These are phyloP conservation scores for Phytophthora sp. DNA, from an alignment of 352 stramenopile species.

Conservation along the genomic window DNA sequence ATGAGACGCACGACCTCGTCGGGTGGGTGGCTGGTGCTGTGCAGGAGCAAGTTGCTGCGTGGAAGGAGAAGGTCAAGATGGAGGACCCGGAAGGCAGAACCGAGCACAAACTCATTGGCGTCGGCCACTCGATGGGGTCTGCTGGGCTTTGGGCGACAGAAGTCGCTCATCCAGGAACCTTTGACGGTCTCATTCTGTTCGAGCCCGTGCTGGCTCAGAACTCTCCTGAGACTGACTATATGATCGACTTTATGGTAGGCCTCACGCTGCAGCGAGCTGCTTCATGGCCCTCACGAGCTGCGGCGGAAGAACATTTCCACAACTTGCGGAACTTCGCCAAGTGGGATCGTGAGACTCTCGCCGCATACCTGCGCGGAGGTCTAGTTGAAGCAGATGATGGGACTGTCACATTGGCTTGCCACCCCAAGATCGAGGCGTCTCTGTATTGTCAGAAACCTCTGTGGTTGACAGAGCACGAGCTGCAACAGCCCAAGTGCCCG, in stretches of 20 bases:
- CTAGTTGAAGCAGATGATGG: slow-evolving; percentile 29
- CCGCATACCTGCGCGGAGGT: slow-evolving; percentile 34
- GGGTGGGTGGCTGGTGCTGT: slow-evolving; percentile 25
- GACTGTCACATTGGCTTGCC: slow-evolving; percentile 43
- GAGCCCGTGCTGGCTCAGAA: slow-evolving; percentile 46
- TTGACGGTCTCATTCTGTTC: slow-evolving; percentile 56
- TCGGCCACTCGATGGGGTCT: slow-evolving; percentile 59
- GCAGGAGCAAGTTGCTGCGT: slow-evolving; percentile 27
- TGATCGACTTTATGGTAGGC: slow-evolving; percentile 43
- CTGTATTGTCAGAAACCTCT: slow-evolving; percentile 48
- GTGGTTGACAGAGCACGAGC: slow-evolving; percentile 41
- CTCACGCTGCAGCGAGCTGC: slow-evolving; percentile 32
- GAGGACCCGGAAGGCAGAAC: not conserved
- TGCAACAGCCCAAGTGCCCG: slow-evolving; percentile 38
- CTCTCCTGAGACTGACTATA: slow-evolving; percentile 33
- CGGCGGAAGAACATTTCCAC: slow-evolving; percentile 35
- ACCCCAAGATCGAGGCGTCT: slow-evolving; percentile 48
- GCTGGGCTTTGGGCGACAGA: slow-evolving; percentile 44
- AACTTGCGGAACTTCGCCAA: slow-evolving; percentile 41
- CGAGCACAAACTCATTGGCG: slow-evolving; percentile 42
- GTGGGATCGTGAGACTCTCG: slow-evolving; percentile 42
- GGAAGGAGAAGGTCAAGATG: slow-evolving; percentile 30
- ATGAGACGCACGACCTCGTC: slow-evolving; percentile 33
- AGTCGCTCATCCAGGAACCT: slow-evolving; percentile 45
- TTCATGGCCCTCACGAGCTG: slow-evolving; percentile 40